Conservation (phyloP, 2,329 filamentous ascomycete species). For the Chalaropsis ovoidea region DNA sequence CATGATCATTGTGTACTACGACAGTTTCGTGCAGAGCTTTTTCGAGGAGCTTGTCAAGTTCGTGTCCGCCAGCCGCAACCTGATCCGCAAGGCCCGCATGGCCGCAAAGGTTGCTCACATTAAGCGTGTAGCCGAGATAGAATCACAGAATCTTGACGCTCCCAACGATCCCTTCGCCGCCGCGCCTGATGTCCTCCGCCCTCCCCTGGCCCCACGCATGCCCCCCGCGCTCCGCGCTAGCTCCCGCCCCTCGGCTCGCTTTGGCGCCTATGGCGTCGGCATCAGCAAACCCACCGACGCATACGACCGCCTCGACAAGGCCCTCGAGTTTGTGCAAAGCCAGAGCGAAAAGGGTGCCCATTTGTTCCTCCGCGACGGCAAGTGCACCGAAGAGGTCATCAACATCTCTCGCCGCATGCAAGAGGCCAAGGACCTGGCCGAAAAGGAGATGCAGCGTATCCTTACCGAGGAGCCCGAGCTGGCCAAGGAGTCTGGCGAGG, state of each 20-base stretch:
- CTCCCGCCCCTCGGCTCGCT: conserved; percentile 24
- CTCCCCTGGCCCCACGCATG: conserved; percentile 28
- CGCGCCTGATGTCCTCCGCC: conserved; percentile 26
- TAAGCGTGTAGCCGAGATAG: conserved; percentile 49
- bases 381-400: conserved; percentile 66
- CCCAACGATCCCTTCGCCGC: not conserved
- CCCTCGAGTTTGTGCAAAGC: conserved; percentile 66
- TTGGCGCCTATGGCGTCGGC: conserved; percentile 28
- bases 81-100: conserved; percentile 81
- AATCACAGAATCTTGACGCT: conserved; percentile 39
- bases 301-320: conserved; percentile 67
- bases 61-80: conserved; percentile 68
- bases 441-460: conserved; percentile 49
- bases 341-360: conserved; percentile 81
- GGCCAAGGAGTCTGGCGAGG: conserved; percentile 34
- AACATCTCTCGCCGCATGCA: conserved; percentile 57
- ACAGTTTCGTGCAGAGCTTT: conserved; percentile 71
- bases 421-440: conserved; percentile 52
- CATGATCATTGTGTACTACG: conserved; percentile 85
- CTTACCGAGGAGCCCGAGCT: conserved; percentile 43
- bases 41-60: conserved; percentile 77
- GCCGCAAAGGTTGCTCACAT: conserved; percentile 62
- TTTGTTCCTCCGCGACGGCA: conserved; percentile 77
- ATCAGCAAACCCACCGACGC: conserved; percentile 35
- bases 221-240: conserved; percentile 37